Evolutionary conservation across 139 green algal genomes (phyloP), one percentile per base, ranked within the genome.

Genomic region (Chlorella sp.): DNA sequence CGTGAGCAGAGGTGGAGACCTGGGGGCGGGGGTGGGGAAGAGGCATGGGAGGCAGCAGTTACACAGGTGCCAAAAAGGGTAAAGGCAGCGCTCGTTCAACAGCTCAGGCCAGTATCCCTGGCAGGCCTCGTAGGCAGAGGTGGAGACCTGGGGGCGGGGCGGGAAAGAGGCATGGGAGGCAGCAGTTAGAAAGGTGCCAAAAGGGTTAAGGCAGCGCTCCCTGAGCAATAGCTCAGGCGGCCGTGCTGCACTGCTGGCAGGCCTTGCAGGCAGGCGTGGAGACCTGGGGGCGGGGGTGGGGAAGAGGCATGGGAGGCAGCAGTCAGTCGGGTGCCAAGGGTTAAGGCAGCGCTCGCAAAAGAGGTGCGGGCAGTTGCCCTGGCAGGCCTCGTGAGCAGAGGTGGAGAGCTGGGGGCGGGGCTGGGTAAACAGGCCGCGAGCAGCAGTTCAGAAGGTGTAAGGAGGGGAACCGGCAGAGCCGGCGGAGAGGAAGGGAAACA

Each of bases 141-240:
- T 89, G 1, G 93, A 94, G 0, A 96, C 86, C 95, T 95, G 93
- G 11, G 69, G 36, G 1, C 3, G 37, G 64, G n/a, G 48, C 48
- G 9, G 48, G 48, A 9, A 57, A 16, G n/a, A n/a, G n/a, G n/a
- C n/a, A 57, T 57, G 48, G 9, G 7, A 57, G 48, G 9, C 48
- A 57, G 48, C 48, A 73, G 66, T n/a, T n/a, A n/a, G n/a, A n/a
- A n/a, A n/a, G n/a, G n/a, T n/a, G n/a, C n/a, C n/a, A n/a, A n/a
- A n/a, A n/a, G n/a, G n/a, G n/a, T n/a, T n/a, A n/a, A n/a, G n/a
- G n/a, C n/a, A n/a, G n/a, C n/a, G n/a, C n/a, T n/a, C n/a, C n/a
- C n/a, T n/a, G n/a, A n/a, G n/a, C 81, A 94, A 94, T 30, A 90
- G 39, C 2, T 94, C 64, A 5, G 95, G 95, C 95, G 95, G 95